Percentiles rank a stretch among this genome's conserved stretches.
These are phyloP conservation scores for Ophiobolus disseminans DNA, from an alignment of 2,329 filamentous ascomycete species.

Conservation along the genomic window DNA sequence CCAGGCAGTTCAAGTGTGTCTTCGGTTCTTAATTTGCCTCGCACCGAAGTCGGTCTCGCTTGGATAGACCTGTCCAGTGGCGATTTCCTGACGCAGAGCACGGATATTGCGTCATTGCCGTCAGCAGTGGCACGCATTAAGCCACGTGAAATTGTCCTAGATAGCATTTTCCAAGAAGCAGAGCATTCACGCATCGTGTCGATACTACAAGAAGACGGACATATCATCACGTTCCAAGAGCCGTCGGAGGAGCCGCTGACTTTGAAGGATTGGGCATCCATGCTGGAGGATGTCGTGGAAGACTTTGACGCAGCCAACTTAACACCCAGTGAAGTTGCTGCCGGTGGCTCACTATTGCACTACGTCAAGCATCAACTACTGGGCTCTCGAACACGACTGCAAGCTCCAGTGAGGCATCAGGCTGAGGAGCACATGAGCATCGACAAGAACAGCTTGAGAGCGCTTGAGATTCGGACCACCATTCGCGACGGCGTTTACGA, in stretches of 20 bases:
- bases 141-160: conserved; percentile 83
- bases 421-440: conserved; percentile 83
- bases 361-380: conserved; percentile 83
- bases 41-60: conserved; percentile 72
- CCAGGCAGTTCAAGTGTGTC: conserved; percentile 37
- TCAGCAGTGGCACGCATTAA: conserved; percentile 82
- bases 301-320: conserved; percentile 64
- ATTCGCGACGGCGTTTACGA: conserved; percentile 78
- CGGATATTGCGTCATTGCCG: conserved; percentile 73
- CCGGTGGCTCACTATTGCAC: conserved; percentile 80
- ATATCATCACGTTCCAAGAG: conserved; percentile 76
- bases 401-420: conserved; percentile 78
- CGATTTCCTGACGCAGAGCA: conserved; percentile 85
- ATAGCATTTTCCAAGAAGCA: conserved; percentile 61
- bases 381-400: conserved; percentile 79
- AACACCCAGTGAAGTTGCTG: conserved; percentile 71
- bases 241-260: conserved; percentile 53
- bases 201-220: conserved; percentile 75
- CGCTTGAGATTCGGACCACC: conserved; percentile 87
- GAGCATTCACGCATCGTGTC: conserved; percentile 67
- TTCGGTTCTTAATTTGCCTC: conserved; percentile 49
- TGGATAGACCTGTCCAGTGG: conserved; percentile 97
- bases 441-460: conserved; percentile 88
- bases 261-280: conserved; percentile 72
- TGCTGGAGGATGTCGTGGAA: conserved; percentile 77